Evolutionary conservation across 148 eudicot species (phyloP).

Genomic region (Cornus controversa): DNA sequence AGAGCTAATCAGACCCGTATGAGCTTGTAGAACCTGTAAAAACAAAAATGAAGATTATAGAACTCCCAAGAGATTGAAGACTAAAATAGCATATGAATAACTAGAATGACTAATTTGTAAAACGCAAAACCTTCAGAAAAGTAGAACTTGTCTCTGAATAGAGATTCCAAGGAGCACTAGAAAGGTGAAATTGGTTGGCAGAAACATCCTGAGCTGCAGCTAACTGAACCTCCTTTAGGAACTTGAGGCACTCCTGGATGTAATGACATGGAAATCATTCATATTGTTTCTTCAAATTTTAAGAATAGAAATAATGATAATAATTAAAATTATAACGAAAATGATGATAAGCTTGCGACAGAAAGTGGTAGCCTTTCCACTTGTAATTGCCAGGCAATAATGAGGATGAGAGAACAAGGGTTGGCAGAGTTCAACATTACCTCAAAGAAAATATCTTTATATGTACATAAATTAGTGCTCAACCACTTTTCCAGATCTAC

Average conservation of each 20-base stretch:
- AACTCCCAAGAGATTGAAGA: neutral
- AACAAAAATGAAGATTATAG: slow-evolving; percentile 7
- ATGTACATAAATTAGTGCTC: slow-evolving; percentile 45
- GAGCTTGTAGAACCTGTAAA: slow-evolving; percentile 78
- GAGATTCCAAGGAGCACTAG: slow-evolving; percentile 41
- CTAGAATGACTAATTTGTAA: neutral
- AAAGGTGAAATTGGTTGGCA: slow-evolving; percentile 44
- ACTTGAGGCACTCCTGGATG: slow-evolving; percentile 75
- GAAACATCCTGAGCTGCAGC: slow-evolving; percentile 44
- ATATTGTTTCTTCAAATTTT: neutral
- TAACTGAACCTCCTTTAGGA: slow-evolving; percentile 57
- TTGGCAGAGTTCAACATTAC: slow-evolving; percentile 33
- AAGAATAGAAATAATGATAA: neutral
- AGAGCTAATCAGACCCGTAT: slow-evolving; percentile 44
- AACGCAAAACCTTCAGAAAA: slow-evolving; percentile 64
- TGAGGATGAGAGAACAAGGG: neutral
- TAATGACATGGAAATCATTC: slow-evolving; percentile 1
- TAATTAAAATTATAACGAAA: neutral
- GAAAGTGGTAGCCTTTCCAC: neutral
- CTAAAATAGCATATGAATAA: neutral
- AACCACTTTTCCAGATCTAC: slow-evolving; percentile 89
- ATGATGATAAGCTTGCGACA: neutral
- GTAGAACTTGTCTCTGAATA: slow-evolving; percentile 48
- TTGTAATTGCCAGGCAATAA: neutral
- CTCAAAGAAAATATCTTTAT: slow-evolving; percentile 63